These are phyloP conservation scores for Arxiozyma telluris DNA, from an alignment of 1,139 yeast genomes.

Conservation along the genomic window DNA sequence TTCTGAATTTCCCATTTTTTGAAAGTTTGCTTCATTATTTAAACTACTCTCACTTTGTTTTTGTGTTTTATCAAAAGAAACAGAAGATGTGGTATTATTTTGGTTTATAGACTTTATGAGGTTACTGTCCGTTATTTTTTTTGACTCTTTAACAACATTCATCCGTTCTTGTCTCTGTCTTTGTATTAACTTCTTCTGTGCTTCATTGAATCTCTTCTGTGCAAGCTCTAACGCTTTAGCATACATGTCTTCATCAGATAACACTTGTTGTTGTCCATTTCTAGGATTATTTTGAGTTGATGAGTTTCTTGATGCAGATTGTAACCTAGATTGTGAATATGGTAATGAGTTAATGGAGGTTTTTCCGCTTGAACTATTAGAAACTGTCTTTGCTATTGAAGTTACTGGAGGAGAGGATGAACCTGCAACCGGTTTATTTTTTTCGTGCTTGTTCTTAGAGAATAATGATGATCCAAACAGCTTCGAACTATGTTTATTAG, in stretches of 20 bases:
- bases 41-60: background rate
- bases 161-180: background rate
- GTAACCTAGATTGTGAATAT: background rate
- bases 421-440: background rate
- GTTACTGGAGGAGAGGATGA: background rate
- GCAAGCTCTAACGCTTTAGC: conserved; percentile 31
- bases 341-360: background rate
- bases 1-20: background rate
- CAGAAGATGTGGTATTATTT: background rate
- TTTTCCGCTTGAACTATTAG: background rate
- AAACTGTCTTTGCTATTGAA: background rate
- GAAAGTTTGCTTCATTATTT: background rate
- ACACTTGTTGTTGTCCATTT: conserved; percentile 5
- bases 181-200: conserved; percentile 1
- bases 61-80: background rate
- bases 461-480: conserved; percentile 1
- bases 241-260: conserved; percentile 31
- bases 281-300: conserved; percentile 1
- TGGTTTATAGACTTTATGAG: background rate
- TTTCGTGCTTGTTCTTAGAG: background rate
- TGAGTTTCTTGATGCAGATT: conserved; percentile 2
- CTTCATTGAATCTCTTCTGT: conserved; percentile 15
- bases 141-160: background rate
- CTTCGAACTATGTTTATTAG: background rate
- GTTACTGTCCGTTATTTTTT: background rate